Evolutionary conservation across 139 green algal genomes (phyloP), one percentile per base, ranked within the genome.

Genomic region (Chlorella sp.): DNA sequence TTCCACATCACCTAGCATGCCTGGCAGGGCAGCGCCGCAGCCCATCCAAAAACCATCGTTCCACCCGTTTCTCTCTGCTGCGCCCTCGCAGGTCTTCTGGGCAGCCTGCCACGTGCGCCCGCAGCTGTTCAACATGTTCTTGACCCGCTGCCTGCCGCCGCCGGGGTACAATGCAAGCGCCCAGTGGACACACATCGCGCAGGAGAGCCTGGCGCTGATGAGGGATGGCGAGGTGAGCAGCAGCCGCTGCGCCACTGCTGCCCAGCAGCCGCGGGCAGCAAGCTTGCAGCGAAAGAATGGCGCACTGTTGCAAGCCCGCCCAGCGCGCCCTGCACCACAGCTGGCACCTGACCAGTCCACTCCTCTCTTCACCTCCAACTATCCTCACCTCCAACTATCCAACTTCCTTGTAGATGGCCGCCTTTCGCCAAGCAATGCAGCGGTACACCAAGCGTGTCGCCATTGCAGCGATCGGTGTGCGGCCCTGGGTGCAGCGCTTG

Each of bases 401-500:
- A 12, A 4, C 70, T 5, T 26, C 26, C 6, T 26, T 13, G 39
- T 41, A 78, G 70, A 13, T 78, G 11, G 39, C 39, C 25, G 47
- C 34, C 39, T 23, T 78, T 18, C 70, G 39, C 3, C 39, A 38
- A 9, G 70, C 70, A 0, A 60, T 30, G 39, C 39, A 60, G 26
- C 39, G 26, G 11, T 56, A 60, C 20, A 56, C 34, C 18, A 60
- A 60, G 39, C 25, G 39, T 26, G 18, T 25, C 3, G 70, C 70
- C 32, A 56, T 78, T 12, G 39, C 41, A 6, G 70, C 70, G 39
- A 41, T 78, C 32, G 20, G 25, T 4, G 70, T 44, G 20, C 25
- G 30, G 70, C 70, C 70, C 2, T 78, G 70, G 70, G 70, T 78
- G 70, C 70, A 60, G 25, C 39, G 39, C 18, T 41, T 78, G 39